Evolutionary conservation across 768 basidiomycete species (phyloP).

Genomic region (Hortiboletus campestris): DNA sequence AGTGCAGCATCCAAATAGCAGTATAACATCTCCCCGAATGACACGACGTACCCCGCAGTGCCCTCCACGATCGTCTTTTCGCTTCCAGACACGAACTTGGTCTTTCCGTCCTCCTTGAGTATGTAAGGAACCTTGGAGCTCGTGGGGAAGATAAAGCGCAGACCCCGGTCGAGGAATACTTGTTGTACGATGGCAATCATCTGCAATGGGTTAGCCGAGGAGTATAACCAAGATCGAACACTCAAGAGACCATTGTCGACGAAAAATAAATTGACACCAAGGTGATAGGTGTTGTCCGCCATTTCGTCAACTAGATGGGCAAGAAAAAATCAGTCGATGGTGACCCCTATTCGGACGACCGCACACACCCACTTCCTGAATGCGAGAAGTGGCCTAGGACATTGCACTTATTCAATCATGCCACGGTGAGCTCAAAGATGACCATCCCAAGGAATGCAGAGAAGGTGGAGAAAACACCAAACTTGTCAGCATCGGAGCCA

Average conservation of each 20-base stretch:
- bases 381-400: constrained; percentile 89
- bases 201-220: constrained; percentile 81
- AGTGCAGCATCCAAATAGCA: constrained; percentile 81
- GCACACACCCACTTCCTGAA: constrained; percentile 60
- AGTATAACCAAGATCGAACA: constrained; percentile 76
- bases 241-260: constrained; percentile 86
- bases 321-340: not conserved
- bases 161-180: constrained; percentile 79
- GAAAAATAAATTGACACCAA: constrained; percentile 82
- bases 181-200: constrained; percentile 74
- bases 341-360: not conserved
- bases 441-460: constrained; percentile 92
- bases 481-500: constrained; percentile 78
- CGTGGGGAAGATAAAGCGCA: constrained; percentile 87
- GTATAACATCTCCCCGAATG: constrained; percentile 87
- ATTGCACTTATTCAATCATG: constrained; percentile 84
- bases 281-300: constrained; percentile 63
- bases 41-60: constrained; percentile 76
- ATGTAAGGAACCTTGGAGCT: constrained; percentile 88
- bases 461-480: constrained; percentile 88
- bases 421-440: constrained; percentile 87
- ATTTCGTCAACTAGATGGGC: constrained; percentile 59
- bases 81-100: constrained; percentile 70
- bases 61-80: constrained; percentile 81
- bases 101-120: constrained; percentile 69